phyloP scores from a whole-genome alignment of 495 filamentous ascomycete species.

The Pyrenopolyporus hunteri region DNA sequence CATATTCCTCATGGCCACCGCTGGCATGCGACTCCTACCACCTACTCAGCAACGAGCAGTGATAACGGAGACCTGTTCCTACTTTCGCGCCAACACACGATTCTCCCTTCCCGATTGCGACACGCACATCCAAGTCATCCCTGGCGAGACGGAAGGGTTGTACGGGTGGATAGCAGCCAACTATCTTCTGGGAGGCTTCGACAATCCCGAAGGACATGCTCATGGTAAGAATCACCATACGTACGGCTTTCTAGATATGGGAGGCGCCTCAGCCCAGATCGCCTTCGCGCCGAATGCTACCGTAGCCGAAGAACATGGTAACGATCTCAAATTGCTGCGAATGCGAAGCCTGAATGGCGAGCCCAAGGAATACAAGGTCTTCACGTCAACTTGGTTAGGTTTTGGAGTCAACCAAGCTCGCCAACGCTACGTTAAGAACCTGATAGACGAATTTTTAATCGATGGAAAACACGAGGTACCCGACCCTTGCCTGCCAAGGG shows the following conservation, averaged over 20 bases:
- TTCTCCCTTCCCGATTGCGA: slow-evolving; percentile 91
- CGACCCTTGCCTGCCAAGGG: slow-evolving; percentile 89
- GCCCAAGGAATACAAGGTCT: slow-evolving; percentile 80
- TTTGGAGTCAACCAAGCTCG: slow-evolving; percentile 94
- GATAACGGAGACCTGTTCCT: slow-evolving; percentile 80
- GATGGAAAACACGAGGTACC: slow-evolving; percentile 69
- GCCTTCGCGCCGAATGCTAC: slow-evolving; percentile 95
- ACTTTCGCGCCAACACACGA: slow-evolving; percentile 75
- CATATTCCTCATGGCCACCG: slow-evolving; percentile 92
- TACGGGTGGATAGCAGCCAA: slow-evolving; percentile 99
- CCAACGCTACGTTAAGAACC: slow-evolving; percentile 73
- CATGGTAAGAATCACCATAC: slow-evolving; percentile 90
- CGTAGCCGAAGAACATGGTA: slow-evolving; percentile 85
- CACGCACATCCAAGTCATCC: slow-evolving; percentile 91
- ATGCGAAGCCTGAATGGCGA: slow-evolving; percentile 81
- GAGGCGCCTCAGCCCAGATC: slow-evolving; percentile 95
- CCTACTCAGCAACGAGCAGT: slow-evolving; percentile 71
- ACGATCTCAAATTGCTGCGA: slow-evolving; percentile 85
- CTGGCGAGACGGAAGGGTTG: slow-evolving; percentile 94
- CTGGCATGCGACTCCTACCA: slow-evolving; percentile 93
- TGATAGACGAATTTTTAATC: slow-evolving; percentile 65
- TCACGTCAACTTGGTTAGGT: slow-evolving; percentile 95
- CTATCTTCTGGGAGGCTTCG: slow-evolving; percentile 92
- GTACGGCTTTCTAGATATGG: slow-evolving; percentile 98
- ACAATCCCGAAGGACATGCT: slow-evolving; percentile 71